Evolutionary conservation across 495 filamentous ascomycete species (phyloP).

Genomic region (Thermochaetoides thermophila): DNA sequence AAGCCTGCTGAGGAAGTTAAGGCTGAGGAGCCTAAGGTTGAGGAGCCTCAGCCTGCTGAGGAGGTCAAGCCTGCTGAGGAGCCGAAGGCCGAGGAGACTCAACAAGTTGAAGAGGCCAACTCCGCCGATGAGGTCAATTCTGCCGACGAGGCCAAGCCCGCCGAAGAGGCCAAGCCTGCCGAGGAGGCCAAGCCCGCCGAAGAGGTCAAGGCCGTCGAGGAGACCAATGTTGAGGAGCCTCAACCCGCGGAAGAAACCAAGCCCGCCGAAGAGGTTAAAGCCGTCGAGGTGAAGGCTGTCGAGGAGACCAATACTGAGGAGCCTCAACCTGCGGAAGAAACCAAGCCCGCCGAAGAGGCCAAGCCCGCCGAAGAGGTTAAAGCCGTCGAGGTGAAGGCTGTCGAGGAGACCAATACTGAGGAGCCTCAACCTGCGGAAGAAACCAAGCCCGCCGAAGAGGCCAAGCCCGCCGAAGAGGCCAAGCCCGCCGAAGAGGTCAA

Average conservation of each 20-base stretch:
- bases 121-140: background rate
- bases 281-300: too few relatives aligned
- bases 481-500: too few relatives aligned
- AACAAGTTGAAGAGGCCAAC: conserved; percentile 1
- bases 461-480: too few relatives aligned
- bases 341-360: conserved; percentile 2
- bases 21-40: conserved; percentile 7
- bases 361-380: background rate
- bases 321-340: conserved; percentile 5
- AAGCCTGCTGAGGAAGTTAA: conserved; percentile 65
- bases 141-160: conserved; percentile 1
- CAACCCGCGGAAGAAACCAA: background rate
- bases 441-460: conserved; percentile 54
- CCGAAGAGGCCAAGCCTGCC: conserved; percentile 23
- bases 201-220: conserved; percentile 37
- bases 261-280: conserved; percentile 2
- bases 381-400: too few relatives aligned
- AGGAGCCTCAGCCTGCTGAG: conserved; percentile 4
- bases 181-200: conserved; percentile 67
- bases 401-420: conserved; percentile 13
- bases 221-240: conserved; percentile 8
- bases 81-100: conserved; percentile 2
- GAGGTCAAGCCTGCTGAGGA: conserved; percentile 8
- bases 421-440: conserved; percentile 50
- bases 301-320: too few relatives aligned